These are phyloP conservation scores for Platanthera guangdongensis DNA, from an alignment of 106 monocot genomes.

Conservation along the genomic window DNA sequence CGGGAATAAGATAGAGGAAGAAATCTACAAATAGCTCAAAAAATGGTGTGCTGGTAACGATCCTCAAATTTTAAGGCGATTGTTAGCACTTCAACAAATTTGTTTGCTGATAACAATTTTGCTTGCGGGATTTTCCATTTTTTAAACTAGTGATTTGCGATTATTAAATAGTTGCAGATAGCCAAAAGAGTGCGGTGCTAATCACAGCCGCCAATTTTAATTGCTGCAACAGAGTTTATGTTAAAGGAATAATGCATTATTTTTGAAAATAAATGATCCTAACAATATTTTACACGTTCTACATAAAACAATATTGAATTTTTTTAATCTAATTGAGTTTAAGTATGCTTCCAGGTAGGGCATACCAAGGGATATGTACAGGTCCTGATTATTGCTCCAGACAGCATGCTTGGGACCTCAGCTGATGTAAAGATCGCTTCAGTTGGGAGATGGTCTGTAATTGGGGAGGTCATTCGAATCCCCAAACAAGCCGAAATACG, in stretches of 20 bases:
- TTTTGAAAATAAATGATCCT: not conserved
- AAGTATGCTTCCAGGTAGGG: constrained; percentile 53
- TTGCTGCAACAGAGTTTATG: too few relatives aligned
- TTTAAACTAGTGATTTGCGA: too few relatives aligned
- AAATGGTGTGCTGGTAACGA: too few relatives aligned
- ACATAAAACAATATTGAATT: not conserved
- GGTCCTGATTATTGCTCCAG: constrained; percentile 80
- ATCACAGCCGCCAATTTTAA: too few relatives aligned
- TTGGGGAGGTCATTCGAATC: constrained; percentile 67
- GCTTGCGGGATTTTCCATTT: too few relatives aligned
- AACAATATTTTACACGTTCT: not conserved
- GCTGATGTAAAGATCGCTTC: constrained; percentile 65
- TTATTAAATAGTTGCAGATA: too few relatives aligned
- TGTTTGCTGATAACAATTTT: too few relatives aligned
- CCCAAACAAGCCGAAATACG: not conserved
- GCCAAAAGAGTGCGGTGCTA: too few relatives aligned
- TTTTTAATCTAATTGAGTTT: not conserved
- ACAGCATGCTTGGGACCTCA: constrained; percentile 66
- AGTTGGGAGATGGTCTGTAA: constrained; percentile 86
- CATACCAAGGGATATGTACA: constrained; percentile 97
- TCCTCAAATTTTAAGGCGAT: too few relatives aligned
- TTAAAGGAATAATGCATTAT: not conserved
- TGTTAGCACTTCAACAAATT: too few relatives aligned
- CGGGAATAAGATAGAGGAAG: too few relatives aligned
- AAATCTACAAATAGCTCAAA: too few relatives aligned